A percentile compares a stretch with the other conserved stretches of the same genome.
phyloP scores from a whole-genome alignment of 225 moss, liverwort and hornwort genomes.

The Polytrichum formosum region DNA sequence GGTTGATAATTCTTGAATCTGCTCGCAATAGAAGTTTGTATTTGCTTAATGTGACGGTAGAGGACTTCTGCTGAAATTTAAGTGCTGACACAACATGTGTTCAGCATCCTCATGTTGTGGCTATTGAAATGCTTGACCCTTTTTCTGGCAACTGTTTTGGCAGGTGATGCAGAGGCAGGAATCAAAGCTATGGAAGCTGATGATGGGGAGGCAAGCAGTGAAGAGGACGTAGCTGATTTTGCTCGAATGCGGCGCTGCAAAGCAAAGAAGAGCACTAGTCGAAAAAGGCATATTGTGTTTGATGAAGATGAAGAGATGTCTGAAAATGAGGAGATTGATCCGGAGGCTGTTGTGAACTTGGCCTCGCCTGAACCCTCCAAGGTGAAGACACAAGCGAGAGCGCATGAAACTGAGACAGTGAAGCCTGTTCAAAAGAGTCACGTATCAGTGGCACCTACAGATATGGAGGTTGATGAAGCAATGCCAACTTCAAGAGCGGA shows the following conservation, averaged over 20 bases:
- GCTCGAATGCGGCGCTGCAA: constrained; percentile 54
- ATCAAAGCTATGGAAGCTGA: constrained; percentile 72
- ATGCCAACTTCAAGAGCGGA: constrained; percentile 1
- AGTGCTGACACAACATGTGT: too few species aligned
- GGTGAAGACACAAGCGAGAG: constrained; percentile 22
- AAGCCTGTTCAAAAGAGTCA: constrained; percentile 5
- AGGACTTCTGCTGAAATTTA: too few species aligned
- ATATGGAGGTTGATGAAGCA: constrained; percentile 47
- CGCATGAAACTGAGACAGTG: constrained; percentile 7
- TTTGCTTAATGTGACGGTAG: too few species aligned
- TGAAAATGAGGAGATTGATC: constrained; percentile 31
- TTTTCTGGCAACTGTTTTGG: neutral
- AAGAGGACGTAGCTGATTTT: constrained; percentile 67
- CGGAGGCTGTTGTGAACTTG: constrained; percentile 44
- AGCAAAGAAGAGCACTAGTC: constrained; percentile 40
- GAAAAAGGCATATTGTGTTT: constrained; percentile 72
- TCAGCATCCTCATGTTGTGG: too few species aligned
- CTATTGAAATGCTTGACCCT: too few species aligned
- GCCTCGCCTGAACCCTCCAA: constrained; percentile 61
- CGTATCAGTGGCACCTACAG: constrained; percentile 10
- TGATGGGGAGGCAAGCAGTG: constrained; percentile 62
- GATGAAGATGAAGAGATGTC: constrained; percentile 54
- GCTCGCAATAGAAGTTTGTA: too few species aligned
- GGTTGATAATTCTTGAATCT: too few species aligned
- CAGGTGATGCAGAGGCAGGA: constrained; percentile 92